Conservation (phyloP, 208 protist species). For the Trypanosoma grayi region DNA sequence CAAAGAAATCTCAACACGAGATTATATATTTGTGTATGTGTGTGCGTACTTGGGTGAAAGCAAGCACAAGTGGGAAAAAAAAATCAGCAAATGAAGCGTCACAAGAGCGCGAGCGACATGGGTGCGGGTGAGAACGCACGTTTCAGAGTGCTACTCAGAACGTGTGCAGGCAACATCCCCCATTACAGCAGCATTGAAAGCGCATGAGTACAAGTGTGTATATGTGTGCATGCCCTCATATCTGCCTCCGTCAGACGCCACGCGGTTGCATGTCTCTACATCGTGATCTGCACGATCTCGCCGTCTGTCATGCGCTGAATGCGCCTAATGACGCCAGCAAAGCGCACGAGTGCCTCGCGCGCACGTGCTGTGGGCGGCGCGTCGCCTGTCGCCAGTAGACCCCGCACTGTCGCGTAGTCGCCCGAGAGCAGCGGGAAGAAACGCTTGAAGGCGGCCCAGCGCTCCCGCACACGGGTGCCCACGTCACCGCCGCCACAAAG, state of each 20-base stretch:
- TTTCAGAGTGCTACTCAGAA: too few species aligned
- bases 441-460: constrained; percentile 62
- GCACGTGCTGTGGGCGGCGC: not conserved
- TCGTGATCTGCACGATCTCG: constrained; percentile 35
- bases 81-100: too few species aligned
- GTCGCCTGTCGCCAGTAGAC: constrained; percentile 11
- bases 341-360: constrained; percentile 22
- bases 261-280: constrained; percentile 8
- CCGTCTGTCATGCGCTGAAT: constrained; percentile 54
- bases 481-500: constrained; percentile 10
- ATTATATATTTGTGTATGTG: too few species aligned
- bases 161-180: too few species aligned
- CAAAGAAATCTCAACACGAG: too few species aligned
- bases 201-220: not conserved
- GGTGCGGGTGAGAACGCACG: too few species aligned
- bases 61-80: too few species aligned
- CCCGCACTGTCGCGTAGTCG: constrained; percentile 39
- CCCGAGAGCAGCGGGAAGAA: constrained; percentile 56
- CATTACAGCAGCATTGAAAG: too few species aligned
- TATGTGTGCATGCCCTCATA: not conserved
- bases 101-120: too few species aligned
- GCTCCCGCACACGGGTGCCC: constrained; percentile 21
- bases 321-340: constrained; percentile 47
- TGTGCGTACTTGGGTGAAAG: too few species aligned
- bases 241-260: not conserved